Evolutionary conservation across 202 grass and related monocot species (phyloP), one percentile per base, ranked within the genome.

Genomic region (Cymbopogon flexuosus): DNA sequence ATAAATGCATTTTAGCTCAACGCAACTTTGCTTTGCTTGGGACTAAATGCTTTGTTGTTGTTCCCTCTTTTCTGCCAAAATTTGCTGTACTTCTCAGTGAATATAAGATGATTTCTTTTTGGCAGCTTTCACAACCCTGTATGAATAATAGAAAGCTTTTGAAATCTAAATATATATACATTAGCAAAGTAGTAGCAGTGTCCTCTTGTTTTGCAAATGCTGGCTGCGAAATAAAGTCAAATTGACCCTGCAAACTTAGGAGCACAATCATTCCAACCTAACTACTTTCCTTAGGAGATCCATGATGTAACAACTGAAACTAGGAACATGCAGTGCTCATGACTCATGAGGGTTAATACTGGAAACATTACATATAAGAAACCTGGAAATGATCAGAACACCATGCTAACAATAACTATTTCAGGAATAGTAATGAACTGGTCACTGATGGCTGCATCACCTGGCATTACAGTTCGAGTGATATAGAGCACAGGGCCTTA

Each of bases 401-500:
- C 16, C 23, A 43, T 34, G 21, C 66, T 81, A 71, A 11, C 16
- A 34, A 58, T 57, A 51, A 29, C 14, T 46, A 79, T 68, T 68
- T 68, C 45, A 69, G 21, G 15, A 80, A 80, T 31, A 57, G 5
- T 30, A 46, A 34, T 45, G 65, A 34, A 65, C 68, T 62, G 47
- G 19, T 14, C 49, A 73, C 52, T 68, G 15, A 24, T 47, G 51
- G 31, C 33, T 43, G 41, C 69, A 65, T 56, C 70, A 63, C 9
- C 49, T 40, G 59, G 23, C 19, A 79, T 57, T 22, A 77, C n/a
- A 57, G 78, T 52, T 52, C 8, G 62, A 49, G 22, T 67, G 43
- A 35, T 42, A 68, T n/a, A 60, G 49, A 62, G 73, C 78, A 73
- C 45, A 61, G 30, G 47, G 4, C 22, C 73, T 42, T n/a, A 61